These are phyloP conservation scores for Phycomyces nitens DNA, from an alignment of 192 early-diverging fungal genomes.

Conservation along the genomic window DNA sequence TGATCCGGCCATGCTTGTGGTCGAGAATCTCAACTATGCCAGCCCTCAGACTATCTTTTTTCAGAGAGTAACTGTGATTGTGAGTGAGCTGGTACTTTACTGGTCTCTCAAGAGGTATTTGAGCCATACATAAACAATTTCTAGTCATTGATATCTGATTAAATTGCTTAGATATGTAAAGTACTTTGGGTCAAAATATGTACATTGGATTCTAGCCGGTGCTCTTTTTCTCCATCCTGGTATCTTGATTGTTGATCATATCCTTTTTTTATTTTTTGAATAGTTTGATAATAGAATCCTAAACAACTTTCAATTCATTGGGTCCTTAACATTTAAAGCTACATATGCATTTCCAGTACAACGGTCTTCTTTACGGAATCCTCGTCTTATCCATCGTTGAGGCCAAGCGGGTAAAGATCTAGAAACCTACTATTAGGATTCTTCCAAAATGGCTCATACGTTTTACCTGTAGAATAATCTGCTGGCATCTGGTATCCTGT, in stretches of 20 bases:
- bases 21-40: slow-evolving; percentile 66
- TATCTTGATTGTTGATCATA: slow-evolving; percentile 85
- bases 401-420: slow-evolving; percentile 54
- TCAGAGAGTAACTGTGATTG: slow-evolving; percentile 80
- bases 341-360: slow-evolving; percentile 94
- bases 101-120: slow-evolving; percentile 57
- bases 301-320: not conserved
- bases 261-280: slow-evolving; percentile 32
- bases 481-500: slow-evolving; percentile 68
- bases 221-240: slow-evolving; percentile 69
- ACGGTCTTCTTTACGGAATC: slow-evolving; percentile 88
- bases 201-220: slow-evolving; percentile 46
- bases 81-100: slow-evolving; percentile 77
- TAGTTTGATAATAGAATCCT: not conserved
- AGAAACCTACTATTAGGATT: not conserved
- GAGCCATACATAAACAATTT: not conserved
- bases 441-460: not conserved
- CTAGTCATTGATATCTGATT: slow-evolving; percentile 2
- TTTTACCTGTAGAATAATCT: slow-evolving; percentile 44
- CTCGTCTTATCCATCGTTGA: slow-evolving; percentile 74
- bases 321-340: slow-evolving; percentile 13
- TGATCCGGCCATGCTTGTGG: slow-evolving; percentile 74
- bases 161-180: slow-evolving; percentile 15
- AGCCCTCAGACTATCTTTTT: slow-evolving; percentile 69
- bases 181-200: slow-evolving; percentile 23